Base-by-base conservation (phyloP, 768 basidiomycete genomes). In the Xanthoconium purpureum region DNA sequence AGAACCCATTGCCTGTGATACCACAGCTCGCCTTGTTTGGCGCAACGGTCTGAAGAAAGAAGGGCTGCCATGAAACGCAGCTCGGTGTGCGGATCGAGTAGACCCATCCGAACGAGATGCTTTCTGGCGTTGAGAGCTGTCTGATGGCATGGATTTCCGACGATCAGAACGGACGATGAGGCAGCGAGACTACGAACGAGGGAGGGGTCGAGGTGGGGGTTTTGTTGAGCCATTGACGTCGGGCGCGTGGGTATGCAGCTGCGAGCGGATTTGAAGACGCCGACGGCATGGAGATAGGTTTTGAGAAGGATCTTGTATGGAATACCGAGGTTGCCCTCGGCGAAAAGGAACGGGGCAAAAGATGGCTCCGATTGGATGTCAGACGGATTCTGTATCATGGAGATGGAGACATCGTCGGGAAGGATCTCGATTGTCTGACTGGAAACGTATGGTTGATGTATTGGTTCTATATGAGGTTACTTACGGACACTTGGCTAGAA, bases 21-120 rank as follows among this genome's bases (percentile, higher is more conserved):
- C 88, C 88, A 90, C 29, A 88, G 63, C 29, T 84, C 78, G 2
- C 84, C 83, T 62, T 87, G 80, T 70, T 88, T 90, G 24, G 81
- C 78, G 62, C 77, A 80, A 28, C 84, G 79, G 6, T 73, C 77
- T 42, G 77, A 77, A 24, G 82, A 79, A 32, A 80, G 74, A 40
- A 86, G 69, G 28, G 83, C 75, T 24, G 74, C 69, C 33, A 74
- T 74, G 35, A 77, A 78, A 24, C 54, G 57, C 29, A 89, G 72
- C 59, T 90, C 88, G 35, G 68, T 57, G n/a, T 66, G 55, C 10
- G 76, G 64, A 35, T 77, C 67, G 17, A 83, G 65, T 6, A 62
- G 12, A 2, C 72, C 73, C 3, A 59, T 55, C n/a, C 63, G 59
- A 18, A 87, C 71, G 24, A 87, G 77, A 17, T 66, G 70, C 64